Base-by-base conservation (phyloP, 2,329 filamentous ascomycete genomes). In the Colletotrichum higginsianum region DNA sequence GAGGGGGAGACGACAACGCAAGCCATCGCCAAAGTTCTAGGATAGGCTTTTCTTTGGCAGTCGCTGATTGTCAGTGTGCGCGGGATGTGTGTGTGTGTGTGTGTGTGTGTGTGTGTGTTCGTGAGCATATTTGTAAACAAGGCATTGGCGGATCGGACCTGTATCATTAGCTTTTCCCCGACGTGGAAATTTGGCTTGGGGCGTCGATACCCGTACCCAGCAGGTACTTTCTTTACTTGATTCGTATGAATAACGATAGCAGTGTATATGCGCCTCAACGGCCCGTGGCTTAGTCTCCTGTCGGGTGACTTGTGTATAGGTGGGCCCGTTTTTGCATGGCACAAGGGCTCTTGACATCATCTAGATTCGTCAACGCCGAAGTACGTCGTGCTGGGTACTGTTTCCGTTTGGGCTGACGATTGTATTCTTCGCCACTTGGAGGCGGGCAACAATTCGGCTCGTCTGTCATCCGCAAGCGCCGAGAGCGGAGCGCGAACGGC, bases 11-110 rank as follows among this genome's bases (percentile, higher is more conserved):
- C 56, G 56, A 23, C 63, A 46, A 46, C 64, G 68, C 44, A 68
- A 64, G 52, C 50, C 69, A 11, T 40, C n/a, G 11, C 9, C 50
- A 18, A 61, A 18, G 44, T 68, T 68, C 18, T 71, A 71, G 58
- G 40, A 55, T 18, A 62, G 26, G 23, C 7, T 62, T 40, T 58
- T 12, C 16, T 11, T 16, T 35, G 46, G 46, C 50, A 46, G 49
- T 21, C 38, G 49, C 44, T 63, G 30, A 63, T 18, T 2, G 21
- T 15, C 3, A 35, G 52, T 38, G 8, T 55, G 52, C 16, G 16
- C 30, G n/a, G n/a, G n/a, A n/a, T 35, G 30, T 13, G 57, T n/a
- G 13, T 16, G 23, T 18, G 3, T 53, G 23, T 23, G 5, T 35
- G 30, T 13, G 57, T n/a, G 13, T 16, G 23, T 18, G 3, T 53